Conservation (phyloP, 163 green algal genomes). For the Scenedesmus sp. region DNA sequence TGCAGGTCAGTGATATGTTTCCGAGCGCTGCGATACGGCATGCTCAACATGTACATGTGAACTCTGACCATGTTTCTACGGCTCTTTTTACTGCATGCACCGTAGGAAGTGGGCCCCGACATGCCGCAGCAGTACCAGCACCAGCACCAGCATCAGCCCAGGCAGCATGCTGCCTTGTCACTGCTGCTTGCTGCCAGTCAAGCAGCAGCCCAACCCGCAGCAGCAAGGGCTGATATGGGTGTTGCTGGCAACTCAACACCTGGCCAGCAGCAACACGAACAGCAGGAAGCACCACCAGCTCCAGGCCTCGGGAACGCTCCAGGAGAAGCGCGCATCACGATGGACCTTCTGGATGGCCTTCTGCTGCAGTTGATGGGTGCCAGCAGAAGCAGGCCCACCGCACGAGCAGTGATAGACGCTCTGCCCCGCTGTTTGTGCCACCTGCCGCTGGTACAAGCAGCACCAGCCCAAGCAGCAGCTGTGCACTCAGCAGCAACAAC, state of each 20-base stretch:
- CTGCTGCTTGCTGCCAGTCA: slow-evolving; percentile 4
- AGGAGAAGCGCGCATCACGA: background rate
- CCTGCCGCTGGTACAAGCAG: background rate
- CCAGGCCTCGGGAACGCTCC: background rate
- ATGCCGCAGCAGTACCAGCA: slow-evolving; percentile 19
- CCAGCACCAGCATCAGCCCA: slow-evolving; percentile 18
- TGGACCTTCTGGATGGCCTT: slow-evolving; percentile 49
- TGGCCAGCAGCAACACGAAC: background rate
- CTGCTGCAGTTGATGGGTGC: slow-evolving; percentile 51
- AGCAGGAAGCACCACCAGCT: slow-evolving; percentile 4
- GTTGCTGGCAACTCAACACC: background rate
- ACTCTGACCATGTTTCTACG: background rate
- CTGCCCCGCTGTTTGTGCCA: slow-evolving; percentile 34
- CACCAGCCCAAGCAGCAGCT: slow-evolving; percentile 18
- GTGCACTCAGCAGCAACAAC: no score
- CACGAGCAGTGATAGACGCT: slow-evolving; percentile 27
- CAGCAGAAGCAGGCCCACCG: slow-evolving; percentile 52
- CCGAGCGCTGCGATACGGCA: background rate
- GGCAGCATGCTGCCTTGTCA: background rate
- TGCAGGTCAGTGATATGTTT: background rate
- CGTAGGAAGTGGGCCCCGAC: background rate
- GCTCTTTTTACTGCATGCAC: background rate
- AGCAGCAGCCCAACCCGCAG: background rate
- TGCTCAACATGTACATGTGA: background rate
- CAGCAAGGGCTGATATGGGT: background rate